Conservation (phyloP, 768 basidiomycete genomes). For the Serpula lacrymans region DNA sequence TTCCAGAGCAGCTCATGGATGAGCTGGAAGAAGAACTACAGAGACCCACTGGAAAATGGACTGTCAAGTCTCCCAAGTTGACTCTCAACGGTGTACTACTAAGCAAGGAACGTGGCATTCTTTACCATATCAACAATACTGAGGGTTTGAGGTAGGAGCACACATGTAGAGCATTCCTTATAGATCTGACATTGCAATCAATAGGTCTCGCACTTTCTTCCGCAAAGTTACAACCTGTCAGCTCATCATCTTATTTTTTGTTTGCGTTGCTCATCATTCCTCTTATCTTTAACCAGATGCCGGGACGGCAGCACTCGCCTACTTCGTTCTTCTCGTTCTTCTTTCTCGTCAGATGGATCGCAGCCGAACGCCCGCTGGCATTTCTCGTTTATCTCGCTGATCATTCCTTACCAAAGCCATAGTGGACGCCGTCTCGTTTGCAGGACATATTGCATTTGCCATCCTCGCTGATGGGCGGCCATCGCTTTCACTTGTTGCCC, state of each 20-base stretch:
- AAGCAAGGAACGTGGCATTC: constrained; percentile 77
- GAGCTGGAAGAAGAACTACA: constrained; percentile 75
- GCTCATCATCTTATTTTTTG: constrained; percentile 11
- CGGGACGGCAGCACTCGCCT: constrained; percentile 60
- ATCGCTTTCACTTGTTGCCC: constrained; percentile 76
- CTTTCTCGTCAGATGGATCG: constrained; percentile 71
- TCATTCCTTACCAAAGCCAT: constrained; percentile 76
- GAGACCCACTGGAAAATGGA: constrained; percentile 69
- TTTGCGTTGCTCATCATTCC: constrained; percentile 8
- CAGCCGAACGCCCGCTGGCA: constrained; percentile 74
- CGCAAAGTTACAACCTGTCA: constrained; percentile 68
- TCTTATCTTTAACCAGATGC: constrained; percentile 57
- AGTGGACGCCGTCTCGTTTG: constrained; percentile 81
- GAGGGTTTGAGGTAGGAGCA: constrained; percentile 61
- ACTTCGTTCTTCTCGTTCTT: constrained; percentile 63
- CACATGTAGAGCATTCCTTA: neutral
- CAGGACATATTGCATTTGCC: constrained; percentile 85
- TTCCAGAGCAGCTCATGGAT: constrained; percentile 55
- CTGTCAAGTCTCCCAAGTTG: constrained; percentile 52
- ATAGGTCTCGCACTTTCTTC: constrained; percentile 62
- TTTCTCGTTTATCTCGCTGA: constrained; percentile 80
- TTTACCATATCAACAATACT: constrained; percentile 63
- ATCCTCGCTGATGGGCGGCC: constrained; percentile 80
- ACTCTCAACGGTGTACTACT: constrained; percentile 62
- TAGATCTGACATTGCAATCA: neutral